Evolutionary conservation across 2,329 filamentous ascomycete species (phyloP), one percentile per base, ranked within the genome.

Genomic region (Xylaria digitata): DNA sequence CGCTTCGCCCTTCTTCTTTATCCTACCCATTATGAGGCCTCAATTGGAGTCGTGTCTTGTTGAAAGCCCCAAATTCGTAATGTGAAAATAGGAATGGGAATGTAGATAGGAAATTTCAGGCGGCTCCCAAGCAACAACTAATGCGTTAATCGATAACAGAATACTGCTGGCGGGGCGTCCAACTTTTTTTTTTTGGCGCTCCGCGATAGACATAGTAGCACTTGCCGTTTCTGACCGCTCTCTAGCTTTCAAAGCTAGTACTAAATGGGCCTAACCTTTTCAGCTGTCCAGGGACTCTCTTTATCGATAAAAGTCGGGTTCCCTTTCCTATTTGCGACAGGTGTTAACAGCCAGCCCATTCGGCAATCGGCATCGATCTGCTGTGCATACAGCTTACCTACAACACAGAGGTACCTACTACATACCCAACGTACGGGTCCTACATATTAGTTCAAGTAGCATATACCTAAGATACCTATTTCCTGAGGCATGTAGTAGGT

Each of bases 1-100:
- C 79, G 94, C 86, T 80, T 92, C 89, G 78, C 94, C 94, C 84
- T 95, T 97, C 87, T 93, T 96, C 89, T 96, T 96, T 75, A 94
- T 90, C 76, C 89, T 90, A 63, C 83, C 88, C 93, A 96, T 87
- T 73, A 70, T 78, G 71, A 65, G 49, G 70, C 64, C 68, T 45
- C 62, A 66, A 65, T 62, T 56, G 57, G 62, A 30, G 48, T 65
- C 21, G 52, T 61, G 62, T 53, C 26, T 45, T 40, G 48, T 58
- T 19, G 43, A 55, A 68, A 57, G 30, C 59, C 46, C 21, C 49
- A 32, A 55, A 42, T 52, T 59, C 54, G 46, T 50, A 56, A 52
- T 55, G n/a, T 48, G 58, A 58, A 48, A 53, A 49, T 17, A 32
- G 43, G 8, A 57, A 59, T 46, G 54, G 23, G 34, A 34, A 66